A percentile compares a stretch with the other conserved stretches of the same genome.
Conservation (phyloP, 179 eudicot genomes). For the Drosera spatulata region DNA sequence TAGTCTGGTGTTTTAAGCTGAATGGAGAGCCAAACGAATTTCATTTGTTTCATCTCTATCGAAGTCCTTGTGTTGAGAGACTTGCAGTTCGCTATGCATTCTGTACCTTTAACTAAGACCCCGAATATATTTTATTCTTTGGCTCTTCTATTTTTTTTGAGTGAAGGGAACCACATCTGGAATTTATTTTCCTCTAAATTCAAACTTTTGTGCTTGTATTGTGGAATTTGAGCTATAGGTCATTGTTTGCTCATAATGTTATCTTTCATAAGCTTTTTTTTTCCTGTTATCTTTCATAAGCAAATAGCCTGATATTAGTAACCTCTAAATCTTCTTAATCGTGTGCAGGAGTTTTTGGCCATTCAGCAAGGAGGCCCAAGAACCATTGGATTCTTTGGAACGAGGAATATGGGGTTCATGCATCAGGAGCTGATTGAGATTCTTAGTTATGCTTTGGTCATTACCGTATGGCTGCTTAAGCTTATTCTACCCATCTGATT, state of each 20-base stretch:
- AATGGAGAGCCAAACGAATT: not conserved
- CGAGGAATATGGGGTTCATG: conserved; percentile 99
- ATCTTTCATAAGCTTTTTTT: not conserved
- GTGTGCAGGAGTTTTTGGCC: conserved; percentile 76
- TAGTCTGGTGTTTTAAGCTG: no score
- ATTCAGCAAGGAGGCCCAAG: conserved; percentile 99
- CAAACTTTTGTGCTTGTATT: no score
- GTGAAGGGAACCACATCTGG: no score
- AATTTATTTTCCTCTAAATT: no score
- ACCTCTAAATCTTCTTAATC: conserved; percentile 1
- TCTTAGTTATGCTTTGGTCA: conserved; percentile 97
- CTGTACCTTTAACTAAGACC: not conserved
- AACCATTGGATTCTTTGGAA: conserved; percentile 92
- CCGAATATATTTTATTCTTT: not conserved
- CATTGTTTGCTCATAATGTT: not conserved
- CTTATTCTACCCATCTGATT: no score
- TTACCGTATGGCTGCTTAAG: conserved; percentile 49
- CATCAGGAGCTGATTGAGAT: conserved; percentile 99
- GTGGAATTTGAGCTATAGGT: not conserved
- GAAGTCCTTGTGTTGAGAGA: not conserved
- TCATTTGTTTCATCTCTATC: not conserved
- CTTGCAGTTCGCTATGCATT: not conserved
- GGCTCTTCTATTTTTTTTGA: no score
- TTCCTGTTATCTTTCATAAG: not conserved
- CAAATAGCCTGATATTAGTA: not conserved